Evolutionary conservation across 345 rosid species (phyloP).

Genomic region (Eucalyptus guilfoylei): DNA sequence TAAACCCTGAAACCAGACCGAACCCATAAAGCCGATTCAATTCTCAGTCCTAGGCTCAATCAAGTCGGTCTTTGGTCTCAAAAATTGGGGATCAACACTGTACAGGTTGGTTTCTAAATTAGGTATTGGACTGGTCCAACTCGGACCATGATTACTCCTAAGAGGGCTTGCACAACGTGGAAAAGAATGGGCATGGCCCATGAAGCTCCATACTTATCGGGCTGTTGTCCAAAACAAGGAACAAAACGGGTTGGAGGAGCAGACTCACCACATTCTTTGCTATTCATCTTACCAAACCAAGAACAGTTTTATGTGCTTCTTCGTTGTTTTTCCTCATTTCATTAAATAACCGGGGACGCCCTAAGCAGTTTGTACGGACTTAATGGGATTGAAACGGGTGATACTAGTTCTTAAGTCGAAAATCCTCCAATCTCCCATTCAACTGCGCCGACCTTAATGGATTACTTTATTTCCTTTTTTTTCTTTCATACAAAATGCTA

Average conservation of each 20-base stretch:
- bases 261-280: background rate
- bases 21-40: too few relatives aligned
- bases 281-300: background rate
- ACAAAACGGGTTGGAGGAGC: background rate
- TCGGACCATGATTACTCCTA: too few relatives aligned
- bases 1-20: too few relatives aligned
- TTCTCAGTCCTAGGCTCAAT: too few relatives aligned
- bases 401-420: background rate
- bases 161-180: background rate
- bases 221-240: background rate
- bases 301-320: background rate
- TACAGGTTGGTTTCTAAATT: fast-evolving
- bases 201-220: background rate
- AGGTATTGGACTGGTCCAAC: too few relatives aligned
- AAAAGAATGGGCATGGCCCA: background rate
- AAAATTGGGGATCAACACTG: fast-evolving
- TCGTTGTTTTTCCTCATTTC: background rate
- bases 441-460: background rate
- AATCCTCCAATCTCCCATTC: background rate
- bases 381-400: background rate
- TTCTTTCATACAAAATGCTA: background rate
- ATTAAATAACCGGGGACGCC: background rate
- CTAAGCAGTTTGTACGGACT: background rate
- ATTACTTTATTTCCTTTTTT: background rate
- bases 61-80: fast-evolving